phyloP scores from a whole-genome alignment of 495 filamentous ascomycete genomes.

The Hyaloscypha finlandica region DNA sequence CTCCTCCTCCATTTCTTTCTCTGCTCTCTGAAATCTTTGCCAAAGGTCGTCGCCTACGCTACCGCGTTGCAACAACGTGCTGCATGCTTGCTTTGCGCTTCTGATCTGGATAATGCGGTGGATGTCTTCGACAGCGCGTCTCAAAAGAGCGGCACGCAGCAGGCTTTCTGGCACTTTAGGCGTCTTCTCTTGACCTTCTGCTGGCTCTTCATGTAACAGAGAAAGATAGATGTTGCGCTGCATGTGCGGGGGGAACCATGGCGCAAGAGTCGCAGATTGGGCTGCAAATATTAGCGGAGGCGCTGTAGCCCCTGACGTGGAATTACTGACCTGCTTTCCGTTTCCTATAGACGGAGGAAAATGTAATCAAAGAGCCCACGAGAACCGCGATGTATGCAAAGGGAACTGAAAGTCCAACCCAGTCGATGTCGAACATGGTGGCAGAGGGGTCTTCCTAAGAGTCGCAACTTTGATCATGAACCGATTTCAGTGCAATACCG shows the following conservation, averaged over 20 bases:
- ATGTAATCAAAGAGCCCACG: conserved; percentile 83
- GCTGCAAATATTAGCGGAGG: conserved; percentile 35
- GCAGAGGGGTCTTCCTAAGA: not conserved
- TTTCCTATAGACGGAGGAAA: conserved; percentile 89
- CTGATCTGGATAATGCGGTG: conserved; percentile 83
- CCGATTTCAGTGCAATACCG: not conserved
- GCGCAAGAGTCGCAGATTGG: conserved; percentile 76
- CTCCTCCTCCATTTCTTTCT: conserved; percentile 98
- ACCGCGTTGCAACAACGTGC: conserved; percentile 79
- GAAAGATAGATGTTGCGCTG: conserved; percentile 94
- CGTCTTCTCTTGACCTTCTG: conserved; percentile 65
- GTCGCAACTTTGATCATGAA: not conserved
- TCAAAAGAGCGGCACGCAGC: conserved; percentile 85
- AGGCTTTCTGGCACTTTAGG: conserved; percentile 78
- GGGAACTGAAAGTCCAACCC: conserved; percentile 76
- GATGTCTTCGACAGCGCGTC: conserved; percentile 90
- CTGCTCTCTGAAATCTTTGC: conserved; percentile 86
- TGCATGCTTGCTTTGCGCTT: conserved; percentile 80
- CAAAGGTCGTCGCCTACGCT: conserved; percentile 96
- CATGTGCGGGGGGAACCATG: conserved; percentile 90
- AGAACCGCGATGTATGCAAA: conserved; percentile 87
- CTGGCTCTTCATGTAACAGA: conserved; percentile 82
- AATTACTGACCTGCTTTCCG: conserved; percentile 76
- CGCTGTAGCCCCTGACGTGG: not conserved
- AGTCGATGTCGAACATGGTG: conserved; percentile 67